Evolutionary conservation across 2,329 filamentous ascomycete genomes (phyloP), one percentile per base, ranked within the genome.

Genomic region (Fonsecaea pedrosoi): DNA sequence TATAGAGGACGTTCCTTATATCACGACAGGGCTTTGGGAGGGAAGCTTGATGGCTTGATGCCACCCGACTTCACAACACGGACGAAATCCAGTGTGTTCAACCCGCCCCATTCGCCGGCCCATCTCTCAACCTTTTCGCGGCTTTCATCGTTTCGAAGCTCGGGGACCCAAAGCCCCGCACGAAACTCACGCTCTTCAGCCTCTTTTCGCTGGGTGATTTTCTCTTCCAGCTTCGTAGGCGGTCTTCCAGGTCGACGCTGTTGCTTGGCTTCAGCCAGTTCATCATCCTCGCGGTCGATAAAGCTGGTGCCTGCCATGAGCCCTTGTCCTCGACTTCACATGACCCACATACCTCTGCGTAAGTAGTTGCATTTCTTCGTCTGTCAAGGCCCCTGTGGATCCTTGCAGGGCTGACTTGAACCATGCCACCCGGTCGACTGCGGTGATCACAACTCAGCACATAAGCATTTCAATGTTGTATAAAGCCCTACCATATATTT

Each of bases 81-180:
- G 68, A 92, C 84, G 84, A 94, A 98, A 67, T 89, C 87, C 71
- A 97, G 77, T 8, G 86, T 89, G 38, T 89, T 87, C 69, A 97
- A 84, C 73, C 90, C 90, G 8, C 91, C 85, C 94, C 94, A 98
- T 32, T 91, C 86, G 3, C 91, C 91, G 70, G 92, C 90, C 92
- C 93, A 98, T 25, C 84, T 83, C 69, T 87, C 85, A 48, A 98
- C 79, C 71, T 86, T 84, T 65, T 84, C 79, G 60, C 91, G 79
- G 71, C 89, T 92, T 56, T 89, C 85, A 48, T 84, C 82, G 50
- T 88, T 85, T 63, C 87, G 86, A 62, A 97, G 81, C 75, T 97
- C 91, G 0, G 94, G 94, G 48, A 96, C 78, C 78, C 77, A 90
- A 75, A 97, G 96, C 0, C 95, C 95, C 61, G 88, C 88, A 70